Evolutionary conservation across 2,329 filamentous ascomycete genomes (phyloP).

Genomic region (Monosporascus sp.): DNA sequence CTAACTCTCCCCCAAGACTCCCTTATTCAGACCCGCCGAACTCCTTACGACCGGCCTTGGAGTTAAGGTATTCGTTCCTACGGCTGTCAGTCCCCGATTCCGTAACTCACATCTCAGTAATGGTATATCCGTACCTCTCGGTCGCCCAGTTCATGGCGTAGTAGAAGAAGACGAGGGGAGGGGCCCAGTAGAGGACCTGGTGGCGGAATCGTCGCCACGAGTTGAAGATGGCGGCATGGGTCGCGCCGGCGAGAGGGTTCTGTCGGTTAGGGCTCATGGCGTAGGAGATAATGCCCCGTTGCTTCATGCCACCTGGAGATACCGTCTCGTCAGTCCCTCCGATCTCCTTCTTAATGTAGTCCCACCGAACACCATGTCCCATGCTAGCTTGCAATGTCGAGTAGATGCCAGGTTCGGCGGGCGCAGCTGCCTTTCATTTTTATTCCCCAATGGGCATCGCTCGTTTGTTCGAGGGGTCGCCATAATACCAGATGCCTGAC

Average conservation of each 20-base stretch:
- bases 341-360: constrained; percentile 3
- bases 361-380: neutral
- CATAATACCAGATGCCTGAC: too few species aligned
- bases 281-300: constrained; percentile 65
- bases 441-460: too few species aligned
- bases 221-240: constrained; percentile 89
- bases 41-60: constrained; percentile 25
- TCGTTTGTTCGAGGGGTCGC: too few species aligned
- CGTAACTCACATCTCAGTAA: neutral
- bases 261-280: constrained; percentile 82
- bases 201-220: constrained; percentile 77
- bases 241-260: constrained; percentile 73
- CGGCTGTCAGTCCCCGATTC: constrained; percentile 5
- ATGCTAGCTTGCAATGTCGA: too few species aligned
- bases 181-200: constrained; percentile 85
- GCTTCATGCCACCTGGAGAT: constrained; percentile 47
- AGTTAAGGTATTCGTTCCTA: constrained; percentile 28
- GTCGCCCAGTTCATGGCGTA: constrained; percentile 84
- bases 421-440: too few species aligned
- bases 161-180: constrained; percentile 75
- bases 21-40: constrained; percentile 18
- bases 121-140: constrained; percentile 58
- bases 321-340: constrained; percentile 17
- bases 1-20: neutral
- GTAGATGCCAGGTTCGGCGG: too few species aligned